Evolutionary conservation across 2,329 filamentous ascomycete genomes (phyloP).

Genomic region (Monilinia fructicola): DNA sequence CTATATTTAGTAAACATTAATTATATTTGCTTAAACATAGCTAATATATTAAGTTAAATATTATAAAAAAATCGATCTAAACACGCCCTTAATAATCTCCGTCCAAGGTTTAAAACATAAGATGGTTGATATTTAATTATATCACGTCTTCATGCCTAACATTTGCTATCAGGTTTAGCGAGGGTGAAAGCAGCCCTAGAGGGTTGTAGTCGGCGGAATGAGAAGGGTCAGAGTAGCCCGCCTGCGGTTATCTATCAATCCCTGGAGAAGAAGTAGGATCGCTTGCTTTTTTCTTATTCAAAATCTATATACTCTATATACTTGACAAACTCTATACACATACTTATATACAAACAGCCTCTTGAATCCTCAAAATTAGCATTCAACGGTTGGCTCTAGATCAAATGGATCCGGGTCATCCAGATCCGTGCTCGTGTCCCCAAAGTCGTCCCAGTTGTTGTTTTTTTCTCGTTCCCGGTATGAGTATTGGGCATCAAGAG

Average conservation of each 20-base stretch:
- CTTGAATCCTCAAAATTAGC: background rate
- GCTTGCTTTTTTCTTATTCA: constrained; percentile 1
- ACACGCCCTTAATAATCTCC: too few species aligned
- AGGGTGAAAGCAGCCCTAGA: too few species aligned
- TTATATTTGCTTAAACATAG: too few species aligned
- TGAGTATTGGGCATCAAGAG: constrained; percentile 26
- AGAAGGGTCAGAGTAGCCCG: background rate
- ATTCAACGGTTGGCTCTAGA: too few species aligned
- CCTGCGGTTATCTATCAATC: background rate
- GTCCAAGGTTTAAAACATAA: too few species aligned
- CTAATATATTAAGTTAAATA: too few species aligned
- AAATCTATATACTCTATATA: constrained; percentile 10
- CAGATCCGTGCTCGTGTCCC: background rate
- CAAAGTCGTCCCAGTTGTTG: background rate
- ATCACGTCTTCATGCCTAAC: background rate
- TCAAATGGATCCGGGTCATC: background rate
- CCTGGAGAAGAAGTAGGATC: background rate
- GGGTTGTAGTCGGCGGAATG: background rate
- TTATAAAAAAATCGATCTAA: too few species aligned
- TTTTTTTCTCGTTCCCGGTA: background rate
- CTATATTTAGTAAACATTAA: too few species aligned
- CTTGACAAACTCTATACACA: background rate
- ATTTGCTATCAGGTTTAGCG: background rate
- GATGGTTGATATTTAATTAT: too few species aligned
- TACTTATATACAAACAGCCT: background rate